phyloP scores from a whole-genome alignment of 2,329 filamentous ascomycete species.

The Rhytidhysteron rufulum region DNA sequence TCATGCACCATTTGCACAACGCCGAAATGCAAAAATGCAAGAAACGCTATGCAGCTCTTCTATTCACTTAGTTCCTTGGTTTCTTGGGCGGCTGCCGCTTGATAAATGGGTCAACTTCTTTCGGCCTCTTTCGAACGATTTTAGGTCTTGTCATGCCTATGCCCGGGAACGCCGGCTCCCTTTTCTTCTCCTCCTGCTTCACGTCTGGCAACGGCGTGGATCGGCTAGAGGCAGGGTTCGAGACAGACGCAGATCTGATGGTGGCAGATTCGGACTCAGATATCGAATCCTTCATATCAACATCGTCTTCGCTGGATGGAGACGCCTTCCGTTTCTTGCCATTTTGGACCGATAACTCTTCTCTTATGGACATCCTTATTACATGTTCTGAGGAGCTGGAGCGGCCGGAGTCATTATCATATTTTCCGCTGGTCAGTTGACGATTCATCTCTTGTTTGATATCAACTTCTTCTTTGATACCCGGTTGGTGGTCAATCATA shows the following conservation, averaged over 20 bases:
- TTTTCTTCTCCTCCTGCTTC: not conserved
- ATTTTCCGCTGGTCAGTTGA: not conserved
- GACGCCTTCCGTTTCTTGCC: not conserved
- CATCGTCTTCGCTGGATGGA: slow-evolving; percentile 3
- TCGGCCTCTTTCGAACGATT: slow-evolving; percentile 8
- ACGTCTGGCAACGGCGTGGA: not conserved
- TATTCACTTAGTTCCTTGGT: slow-evolving; percentile 1
- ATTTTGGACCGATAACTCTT: not conserved
- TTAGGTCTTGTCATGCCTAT: not conserved
- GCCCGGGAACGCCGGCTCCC: not conserved
- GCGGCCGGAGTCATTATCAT: not conserved
- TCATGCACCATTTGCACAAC: not conserved
- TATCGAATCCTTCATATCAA: slow-evolving; percentile 12
- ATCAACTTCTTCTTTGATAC: not conserved
- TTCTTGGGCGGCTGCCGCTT: slow-evolving; percentile 6
- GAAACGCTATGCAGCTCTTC: not conserved
- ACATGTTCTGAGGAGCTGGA: not conserved
- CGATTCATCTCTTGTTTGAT: not conserved
- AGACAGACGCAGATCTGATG: not conserved
- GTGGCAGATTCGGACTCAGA: slow-evolving; percentile 2
- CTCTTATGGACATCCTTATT: not conserved
- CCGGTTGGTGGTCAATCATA: not conserved
- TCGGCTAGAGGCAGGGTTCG: not conserved
- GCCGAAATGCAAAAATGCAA: slow-evolving; percentile 1
- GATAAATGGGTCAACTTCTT: slow-evolving; percentile 12